Conservation (phyloP, 768 basidiomycete genomes). For the Mycena capillaripes region DNA sequence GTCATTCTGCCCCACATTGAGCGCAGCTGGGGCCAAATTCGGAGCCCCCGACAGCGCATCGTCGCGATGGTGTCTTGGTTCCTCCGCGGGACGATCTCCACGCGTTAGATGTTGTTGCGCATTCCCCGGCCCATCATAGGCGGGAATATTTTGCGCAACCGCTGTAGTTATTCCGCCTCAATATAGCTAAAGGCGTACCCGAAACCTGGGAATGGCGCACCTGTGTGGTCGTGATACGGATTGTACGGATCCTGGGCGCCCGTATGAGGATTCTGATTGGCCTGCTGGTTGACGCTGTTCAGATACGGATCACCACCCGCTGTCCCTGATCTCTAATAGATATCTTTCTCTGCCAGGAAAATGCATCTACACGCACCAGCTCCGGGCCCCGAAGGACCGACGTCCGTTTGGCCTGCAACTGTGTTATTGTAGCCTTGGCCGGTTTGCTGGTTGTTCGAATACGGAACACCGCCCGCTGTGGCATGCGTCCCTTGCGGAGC, state of each 20-base stretch:
- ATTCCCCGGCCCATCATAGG: slow-evolving; percentile 30
- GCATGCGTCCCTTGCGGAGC: no score
- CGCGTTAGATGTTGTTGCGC: slow-evolving; percentile 9
- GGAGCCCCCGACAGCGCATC: slow-evolving; percentile 20
- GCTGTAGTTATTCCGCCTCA: background rate
- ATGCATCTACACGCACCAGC: no score
- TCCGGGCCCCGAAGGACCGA: no score
- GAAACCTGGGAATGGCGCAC: background rate
- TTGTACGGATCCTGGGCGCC: background rate
- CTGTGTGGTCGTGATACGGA: slow-evolving; percentile 13
- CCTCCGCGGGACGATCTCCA: background rate
- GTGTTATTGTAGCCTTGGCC: no score
- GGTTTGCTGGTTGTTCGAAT: no score
- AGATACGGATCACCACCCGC: background rate
- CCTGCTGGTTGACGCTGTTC: background rate
- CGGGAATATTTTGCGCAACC: slow-evolving; percentile 23
- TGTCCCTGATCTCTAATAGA: no score
- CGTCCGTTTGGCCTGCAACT: no score
- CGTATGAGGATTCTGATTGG: background rate
- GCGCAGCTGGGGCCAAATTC: no score
- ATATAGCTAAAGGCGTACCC: no score
- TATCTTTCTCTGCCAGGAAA: no score
- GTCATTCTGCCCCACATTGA: no score
- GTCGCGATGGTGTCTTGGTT: slow-evolving; percentile 33
- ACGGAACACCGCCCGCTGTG: no score